Evolutionary conservation across 1,284 basidiomycete species (phyloP).

Genomic region (Tausonia pullulans): DNA sequence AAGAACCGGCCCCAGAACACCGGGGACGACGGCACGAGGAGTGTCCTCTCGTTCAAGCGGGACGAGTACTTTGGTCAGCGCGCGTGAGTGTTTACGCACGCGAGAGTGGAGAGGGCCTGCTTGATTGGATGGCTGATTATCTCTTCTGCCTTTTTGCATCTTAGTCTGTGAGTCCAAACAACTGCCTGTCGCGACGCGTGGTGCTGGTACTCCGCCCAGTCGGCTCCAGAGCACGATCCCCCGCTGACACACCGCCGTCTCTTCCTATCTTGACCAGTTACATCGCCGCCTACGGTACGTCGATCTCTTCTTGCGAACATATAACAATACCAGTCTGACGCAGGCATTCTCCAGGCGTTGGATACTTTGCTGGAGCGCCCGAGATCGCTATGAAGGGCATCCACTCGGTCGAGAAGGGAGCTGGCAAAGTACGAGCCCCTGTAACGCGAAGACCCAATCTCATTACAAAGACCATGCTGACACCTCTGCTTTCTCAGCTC

Average conservation of each 20-base stretch:
- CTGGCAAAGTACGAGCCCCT: not conserved
- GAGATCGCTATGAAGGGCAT: not conserved
- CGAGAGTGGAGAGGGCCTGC: too few species aligned
- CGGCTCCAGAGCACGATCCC: too few species aligned
- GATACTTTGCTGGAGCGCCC: constrained; percentile 3
- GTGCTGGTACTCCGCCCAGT: too few species aligned
- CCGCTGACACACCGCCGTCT: too few species aligned
- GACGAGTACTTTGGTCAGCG: constrained; percentile 10
- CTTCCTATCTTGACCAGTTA: too few species aligned
- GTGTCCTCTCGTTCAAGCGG: constrained; percentile 3
- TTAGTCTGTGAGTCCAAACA: too few species aligned
- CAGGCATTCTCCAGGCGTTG: not conserved
- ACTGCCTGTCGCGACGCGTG: too few species aligned
- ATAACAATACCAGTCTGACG: too few species aligned
- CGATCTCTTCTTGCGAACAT: too few species aligned
- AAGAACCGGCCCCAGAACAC: too few species aligned
- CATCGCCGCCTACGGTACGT: too few species aligned
- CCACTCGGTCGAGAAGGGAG: not conserved
- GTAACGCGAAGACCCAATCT: not conserved
- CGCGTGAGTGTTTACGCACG: not conserved
- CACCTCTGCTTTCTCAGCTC: not conserved
- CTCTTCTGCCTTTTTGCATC: not conserved
- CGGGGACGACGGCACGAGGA: not conserved
- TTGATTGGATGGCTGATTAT: not conserved
- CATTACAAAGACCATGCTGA: too few species aligned